Evolutionary conservation across 257 asterid genomes (phyloP).

Genomic region (Thymus mandschuricus): DNA sequence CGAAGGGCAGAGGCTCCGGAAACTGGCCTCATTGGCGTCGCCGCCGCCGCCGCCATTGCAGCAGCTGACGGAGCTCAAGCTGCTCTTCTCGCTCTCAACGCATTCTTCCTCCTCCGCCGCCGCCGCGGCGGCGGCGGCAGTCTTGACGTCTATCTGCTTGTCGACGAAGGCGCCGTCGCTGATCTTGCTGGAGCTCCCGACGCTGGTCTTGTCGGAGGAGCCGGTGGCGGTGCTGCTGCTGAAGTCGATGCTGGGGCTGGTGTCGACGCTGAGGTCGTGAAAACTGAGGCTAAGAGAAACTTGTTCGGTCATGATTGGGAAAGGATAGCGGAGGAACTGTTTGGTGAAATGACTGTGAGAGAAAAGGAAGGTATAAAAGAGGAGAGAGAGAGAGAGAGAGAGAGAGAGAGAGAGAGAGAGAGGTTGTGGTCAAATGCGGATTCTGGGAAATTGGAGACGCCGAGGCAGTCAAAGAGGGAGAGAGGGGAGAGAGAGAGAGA

Average conservation of each 20-base stretch:
- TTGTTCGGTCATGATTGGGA: slow-evolving; percentile 49
- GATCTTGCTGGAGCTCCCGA: slow-evolving; percentile 33
- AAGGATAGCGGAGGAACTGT: slow-evolving; percentile 14
- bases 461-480: slow-evolving; percentile 90
- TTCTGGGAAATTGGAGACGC: slow-evolving; percentile 51
- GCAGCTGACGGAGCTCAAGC: slow-evolving; percentile 43
- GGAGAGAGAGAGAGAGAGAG: slow-evolving; percentile 39
- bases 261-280: slow-evolving; percentile 48
- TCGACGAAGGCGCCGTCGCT: slow-evolving; percentile 47
- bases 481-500: slow-evolving; percentile 47
- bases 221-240: slow-evolving; percentile 51
- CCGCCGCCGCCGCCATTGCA: slow-evolving; percentile 31
- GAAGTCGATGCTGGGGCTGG: slow-evolving; percentile 53
- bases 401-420: slow-evolving; percentile 34
- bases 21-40: slow-evolving; percentile 57
- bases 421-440: slow-evolving; percentile 60
- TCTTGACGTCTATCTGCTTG: slow-evolving; percentile 38
- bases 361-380: slow-evolving; percentile 38
- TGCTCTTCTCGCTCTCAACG: slow-evolving; percentile 36
- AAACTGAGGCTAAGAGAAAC: slow-evolving; percentile 44
- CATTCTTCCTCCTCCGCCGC: slow-evolving; percentile 35
- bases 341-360: slow-evolving; percentile 54
- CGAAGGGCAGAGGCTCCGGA: slow-evolving; percentile 55
- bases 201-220: slow-evolving; percentile 52
- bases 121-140: slow-evolving; percentile 30